A percentile compares a stretch with the other conserved stretches of the same genome.
Conservation (phyloP, 177 flowering plant genomes). For the Tripterygium wilfordii region DNA sequence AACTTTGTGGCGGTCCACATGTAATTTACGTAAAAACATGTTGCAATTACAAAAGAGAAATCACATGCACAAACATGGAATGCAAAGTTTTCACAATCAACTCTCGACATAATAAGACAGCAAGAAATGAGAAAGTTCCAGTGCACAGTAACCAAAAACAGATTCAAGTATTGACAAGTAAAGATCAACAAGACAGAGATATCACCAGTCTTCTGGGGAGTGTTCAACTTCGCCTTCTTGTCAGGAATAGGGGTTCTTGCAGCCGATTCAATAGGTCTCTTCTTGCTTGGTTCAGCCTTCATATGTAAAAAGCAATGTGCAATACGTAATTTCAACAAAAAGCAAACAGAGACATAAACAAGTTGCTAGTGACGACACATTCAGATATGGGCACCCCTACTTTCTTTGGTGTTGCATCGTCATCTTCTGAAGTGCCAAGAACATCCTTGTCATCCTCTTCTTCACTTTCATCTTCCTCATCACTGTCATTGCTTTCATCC, state of each 20-base stretch:
- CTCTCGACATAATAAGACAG: neutral
- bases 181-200: neutral
- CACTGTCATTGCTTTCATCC: slow-evolving; percentile 15
- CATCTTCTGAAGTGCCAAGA: slow-evolving; percentile 19
- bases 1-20: too few species aligned
- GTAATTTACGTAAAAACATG: too few species aligned
- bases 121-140: neutral
- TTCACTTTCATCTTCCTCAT: slow-evolving; percentile 17
- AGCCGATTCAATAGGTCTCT: slow-evolving; percentile 51
- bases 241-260: slow-evolving; percentile 42
- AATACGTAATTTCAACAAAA: too few species aligned
- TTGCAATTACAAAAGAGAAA: too few species aligned
- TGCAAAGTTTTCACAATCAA: too few species aligned
- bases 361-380: too few species aligned
- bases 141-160: neutral
- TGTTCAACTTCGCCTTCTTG: slow-evolving; percentile 57
- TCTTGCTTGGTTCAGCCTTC: slow-evolving; percentile 48
- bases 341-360: too few species aligned
- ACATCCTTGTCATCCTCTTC: slow-evolving; percentile 18
- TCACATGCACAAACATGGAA: too few species aligned
- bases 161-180: too few species aligned
- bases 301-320: neutral
- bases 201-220: slow-evolving; percentile 61
- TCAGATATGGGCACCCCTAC: too few species aligned
- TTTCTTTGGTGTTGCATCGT: slow-evolving; percentile 26